Evolutionary conservation across 177 flowering plant species (phyloP), one percentile per base, ranked within the genome.

Genomic region (Vitis hybrid): DNA sequence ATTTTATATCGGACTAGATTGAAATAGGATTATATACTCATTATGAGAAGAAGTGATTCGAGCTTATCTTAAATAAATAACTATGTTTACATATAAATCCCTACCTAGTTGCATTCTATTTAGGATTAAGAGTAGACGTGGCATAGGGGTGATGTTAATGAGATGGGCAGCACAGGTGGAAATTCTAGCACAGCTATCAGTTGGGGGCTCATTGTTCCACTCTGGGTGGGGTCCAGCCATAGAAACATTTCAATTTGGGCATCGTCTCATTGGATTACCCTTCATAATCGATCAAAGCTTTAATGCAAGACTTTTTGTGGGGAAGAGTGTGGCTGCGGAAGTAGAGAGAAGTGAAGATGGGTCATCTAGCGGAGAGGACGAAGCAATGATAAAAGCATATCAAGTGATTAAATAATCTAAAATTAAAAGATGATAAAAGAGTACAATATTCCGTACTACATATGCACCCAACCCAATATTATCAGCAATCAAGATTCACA

Each of bases 91-190:
- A 26, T 26, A 26, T 26, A 23, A 23, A 23, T 23, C 26, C 26
- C 26, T 23, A 23, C 26, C 26, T 23, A 23, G 26, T 23, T 23
- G 26, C 26, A 23, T 23, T 23, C 3, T 23, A 23, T 23, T 23
- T 23, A 0, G 26, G 26, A 2, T 23, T 23, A 23, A 23, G 30
- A 26, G 4, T 26, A 26, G 30, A 3, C 30, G 30, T 26, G 66
- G 51, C 3, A 55, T 32, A 62, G 76, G 80, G 34, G 2, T 61
- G 48, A 71, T 86, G 1, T 21, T 51, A 26, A 9, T 72, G 15
- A 86, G 85, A 1, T 86, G 89, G 89, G 84, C 77, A 7, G 83
- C 87, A 13, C 87, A 86, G 62, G 2, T 58, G 70, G 70, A 79
- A 30, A 79, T 86, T 63, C 62, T 84, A 48, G 77, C 76, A 1